A percentile compares a stretch with the other conserved stretches of the same genome.
These are phyloP conservation scores for Phialophora verrucosa DNA, from an alignment of 2,329 filamentous ascomycete species.

Conservation along the genomic window DNA sequence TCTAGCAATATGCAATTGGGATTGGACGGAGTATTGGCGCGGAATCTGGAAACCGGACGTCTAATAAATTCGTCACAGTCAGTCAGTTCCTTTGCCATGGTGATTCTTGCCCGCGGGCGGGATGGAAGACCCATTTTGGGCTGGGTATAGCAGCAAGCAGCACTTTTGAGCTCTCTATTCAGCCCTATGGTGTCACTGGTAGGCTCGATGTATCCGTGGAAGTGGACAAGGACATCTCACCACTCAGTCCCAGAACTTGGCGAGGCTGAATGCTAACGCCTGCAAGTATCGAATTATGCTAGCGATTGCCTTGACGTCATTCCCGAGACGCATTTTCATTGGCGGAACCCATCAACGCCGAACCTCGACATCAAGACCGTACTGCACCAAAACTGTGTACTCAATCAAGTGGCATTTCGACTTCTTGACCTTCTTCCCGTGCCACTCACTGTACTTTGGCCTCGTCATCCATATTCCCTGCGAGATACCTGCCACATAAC, in stretches of 20 bases:
- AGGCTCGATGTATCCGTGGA: too few relatives aligned
- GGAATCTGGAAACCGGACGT: too few relatives aligned
- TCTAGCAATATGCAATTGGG: too few relatives aligned
- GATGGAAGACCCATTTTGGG: too few relatives aligned
- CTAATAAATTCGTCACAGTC: too few relatives aligned
- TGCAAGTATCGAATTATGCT: background rate
- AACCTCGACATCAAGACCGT: background rate
- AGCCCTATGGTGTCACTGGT: too few relatives aligned
- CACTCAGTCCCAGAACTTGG: background rate
- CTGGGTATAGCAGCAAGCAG: too few relatives aligned
- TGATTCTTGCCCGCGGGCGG: too few relatives aligned
- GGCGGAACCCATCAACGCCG: background rate
- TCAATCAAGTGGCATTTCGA: background rate
- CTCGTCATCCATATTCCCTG: background rate
- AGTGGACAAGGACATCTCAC: background rate
- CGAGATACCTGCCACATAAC: background rate
- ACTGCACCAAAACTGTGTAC: background rate
- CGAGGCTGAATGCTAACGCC: background rate
- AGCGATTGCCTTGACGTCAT: background rate
- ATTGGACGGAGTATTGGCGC: too few relatives aligned
- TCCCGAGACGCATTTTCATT: background rate
- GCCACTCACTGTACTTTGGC: background rate
- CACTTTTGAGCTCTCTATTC: too few relatives aligned
- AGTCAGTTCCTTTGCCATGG: too few relatives aligned
- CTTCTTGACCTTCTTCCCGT: background rate